Conservation (phyloP, 2,329 filamentous ascomycete species). For the Leptographium flavum region DNA sequence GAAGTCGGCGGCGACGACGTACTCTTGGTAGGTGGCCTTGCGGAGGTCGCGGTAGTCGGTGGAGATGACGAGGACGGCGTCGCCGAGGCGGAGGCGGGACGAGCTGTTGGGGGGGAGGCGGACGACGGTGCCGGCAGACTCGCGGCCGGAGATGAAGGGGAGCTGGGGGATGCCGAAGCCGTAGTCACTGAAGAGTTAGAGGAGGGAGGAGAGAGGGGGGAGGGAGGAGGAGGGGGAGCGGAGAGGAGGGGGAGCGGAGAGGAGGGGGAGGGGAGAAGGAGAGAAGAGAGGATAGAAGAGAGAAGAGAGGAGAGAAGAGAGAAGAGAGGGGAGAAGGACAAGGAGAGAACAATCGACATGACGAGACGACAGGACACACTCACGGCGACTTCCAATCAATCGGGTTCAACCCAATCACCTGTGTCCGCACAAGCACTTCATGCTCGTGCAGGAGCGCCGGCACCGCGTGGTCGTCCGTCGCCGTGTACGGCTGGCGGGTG, state of each 20-base stretch:
- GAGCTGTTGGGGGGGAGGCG: slow-evolving; percentile 22
- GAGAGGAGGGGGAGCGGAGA: no score
- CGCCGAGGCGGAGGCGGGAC: slow-evolving; percentile 39
- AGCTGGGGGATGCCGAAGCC: slow-evolving; percentile 55
- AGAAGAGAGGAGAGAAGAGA: slow-evolving; percentile 8
- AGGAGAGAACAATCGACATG: neutral
- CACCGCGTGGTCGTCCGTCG: slow-evolving; percentile 16
- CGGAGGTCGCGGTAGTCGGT: slow-evolving; percentile 61
- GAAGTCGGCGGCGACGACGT: slow-evolving; percentile 48
- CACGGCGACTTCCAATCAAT: slow-evolving; percentile 66
- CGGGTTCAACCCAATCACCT: slow-evolving; percentile 57
- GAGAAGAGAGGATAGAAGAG: neutral
- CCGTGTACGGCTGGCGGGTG: slow-evolving; percentile 16
- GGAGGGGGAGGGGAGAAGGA: neutral
- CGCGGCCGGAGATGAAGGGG: slow-evolving; percentile 55
- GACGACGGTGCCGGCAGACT: slow-evolving; percentile 52
- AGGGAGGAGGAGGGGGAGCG: neutral
- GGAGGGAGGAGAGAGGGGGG: no score
- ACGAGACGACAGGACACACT: slow-evolving; percentile 15
- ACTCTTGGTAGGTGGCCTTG: slow-evolving; percentile 60
- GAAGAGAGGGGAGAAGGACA: neutral
- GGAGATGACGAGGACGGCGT: slow-evolving; percentile 50
- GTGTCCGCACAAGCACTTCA: slow-evolving; percentile 49
- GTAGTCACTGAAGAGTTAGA: slow-evolving; percentile 38
- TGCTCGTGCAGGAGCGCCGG: slow-evolving; percentile 12